Conservation (phyloP, 2,329 filamentous ascomycete genomes). For the Stemphylium lycopersici region DNA sequence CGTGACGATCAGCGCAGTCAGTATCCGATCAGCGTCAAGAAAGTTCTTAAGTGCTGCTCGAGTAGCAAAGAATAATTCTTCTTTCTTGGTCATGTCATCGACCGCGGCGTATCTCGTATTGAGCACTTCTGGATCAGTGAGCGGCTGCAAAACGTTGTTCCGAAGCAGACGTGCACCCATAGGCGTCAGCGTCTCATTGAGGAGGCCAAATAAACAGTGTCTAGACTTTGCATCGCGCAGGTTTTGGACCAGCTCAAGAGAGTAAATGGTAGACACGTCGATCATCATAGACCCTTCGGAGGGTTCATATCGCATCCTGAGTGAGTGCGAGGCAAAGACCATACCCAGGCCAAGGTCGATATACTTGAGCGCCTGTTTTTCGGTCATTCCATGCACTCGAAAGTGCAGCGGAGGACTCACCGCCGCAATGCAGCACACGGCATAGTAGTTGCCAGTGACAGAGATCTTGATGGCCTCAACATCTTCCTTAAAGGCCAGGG, state of each 20-base stretch:
- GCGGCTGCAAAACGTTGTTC: slow-evolving; percentile 87
- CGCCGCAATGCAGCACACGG: slow-evolving; percentile 83
- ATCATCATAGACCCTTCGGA: slow-evolving; percentile 96
- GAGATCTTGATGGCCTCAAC: slow-evolving; percentile 80
- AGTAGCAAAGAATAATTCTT: slow-evolving; percentile 82
- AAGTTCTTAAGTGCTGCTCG: slow-evolving; percentile 77
- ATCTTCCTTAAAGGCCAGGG: slow-evolving; percentile 80
- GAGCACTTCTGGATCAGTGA: slow-evolving; percentile 73
- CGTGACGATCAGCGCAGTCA: slow-evolving; percentile 81
- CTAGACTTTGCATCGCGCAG: slow-evolving; percentile 77
- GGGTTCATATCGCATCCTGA: slow-evolving; percentile 84
- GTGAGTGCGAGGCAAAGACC: slow-evolving; percentile 76
- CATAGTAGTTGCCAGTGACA: slow-evolving; percentile 82
- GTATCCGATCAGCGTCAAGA: slow-evolving; percentile 77
- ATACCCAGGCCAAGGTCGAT: slow-evolving; percentile 72
- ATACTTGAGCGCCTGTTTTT: slow-evolving; percentile 74
- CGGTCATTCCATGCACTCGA: slow-evolving; percentile 5
- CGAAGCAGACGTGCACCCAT: slow-evolving; percentile 87
- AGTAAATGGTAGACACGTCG: slow-evolving; percentile 83
- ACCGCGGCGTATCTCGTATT: slow-evolving; percentile 78
- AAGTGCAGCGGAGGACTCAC: slow-evolving; percentile 66
- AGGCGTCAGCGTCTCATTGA: slow-evolving; percentile 84
- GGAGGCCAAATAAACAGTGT: slow-evolving; percentile 80
- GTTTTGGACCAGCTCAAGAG: slow-evolving; percentile 90
- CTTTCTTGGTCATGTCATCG: slow-evolving; percentile 78